Evolutionary conservation across 116 monocot genomes (phyloP).

Genomic region (Iris pallida): DNA sequence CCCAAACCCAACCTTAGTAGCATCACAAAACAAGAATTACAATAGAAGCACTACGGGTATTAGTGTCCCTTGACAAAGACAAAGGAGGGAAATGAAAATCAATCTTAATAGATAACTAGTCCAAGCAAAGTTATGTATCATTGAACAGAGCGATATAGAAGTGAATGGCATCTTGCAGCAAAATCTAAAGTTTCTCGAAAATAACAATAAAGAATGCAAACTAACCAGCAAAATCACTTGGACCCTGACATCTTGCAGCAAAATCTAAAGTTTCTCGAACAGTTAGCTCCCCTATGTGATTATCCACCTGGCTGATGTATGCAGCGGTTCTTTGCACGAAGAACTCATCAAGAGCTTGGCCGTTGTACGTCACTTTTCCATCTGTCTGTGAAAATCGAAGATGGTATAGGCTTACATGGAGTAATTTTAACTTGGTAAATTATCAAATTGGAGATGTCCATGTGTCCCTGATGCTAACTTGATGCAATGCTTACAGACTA

Average conservation of each 20-base stretch:
- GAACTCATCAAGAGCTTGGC: constrained; percentile 33
- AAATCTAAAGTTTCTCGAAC: constrained; percentile 55
- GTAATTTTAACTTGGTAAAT: too few species aligned
- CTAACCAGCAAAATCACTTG: constrained; percentile 32
- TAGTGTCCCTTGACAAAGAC: too few species aligned
- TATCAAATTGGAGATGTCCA: too few species aligned
- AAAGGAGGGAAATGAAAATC: too few species aligned
- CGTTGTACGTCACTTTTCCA: constrained; percentile 48
- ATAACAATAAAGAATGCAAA: neutral
- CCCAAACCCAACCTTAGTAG: too few species aligned
- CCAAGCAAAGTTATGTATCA: too few species aligned
- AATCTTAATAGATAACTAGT: too few species aligned
- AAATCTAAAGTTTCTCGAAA: constrained; percentile 55
- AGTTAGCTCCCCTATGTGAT: constrained; percentile 52
- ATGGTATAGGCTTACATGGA: neutral
- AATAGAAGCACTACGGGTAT: too few species aligned
- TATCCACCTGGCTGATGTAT: constrained; percentile 57
- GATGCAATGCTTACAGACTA: too few species aligned
- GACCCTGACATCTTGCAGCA: constrained; percentile 51
- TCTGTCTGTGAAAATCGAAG: constrained; percentile 19
- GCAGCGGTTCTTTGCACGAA: constrained; percentile 53
- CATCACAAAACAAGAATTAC: too few species aligned
- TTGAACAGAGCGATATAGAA: too few species aligned
- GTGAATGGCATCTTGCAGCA: constrained; percentile 41
- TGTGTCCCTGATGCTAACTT: too few species aligned